Base-by-base conservation (phyloP, 2,329 filamentous ascomycete species). In the Clonostachys rhizophaga region DNA sequence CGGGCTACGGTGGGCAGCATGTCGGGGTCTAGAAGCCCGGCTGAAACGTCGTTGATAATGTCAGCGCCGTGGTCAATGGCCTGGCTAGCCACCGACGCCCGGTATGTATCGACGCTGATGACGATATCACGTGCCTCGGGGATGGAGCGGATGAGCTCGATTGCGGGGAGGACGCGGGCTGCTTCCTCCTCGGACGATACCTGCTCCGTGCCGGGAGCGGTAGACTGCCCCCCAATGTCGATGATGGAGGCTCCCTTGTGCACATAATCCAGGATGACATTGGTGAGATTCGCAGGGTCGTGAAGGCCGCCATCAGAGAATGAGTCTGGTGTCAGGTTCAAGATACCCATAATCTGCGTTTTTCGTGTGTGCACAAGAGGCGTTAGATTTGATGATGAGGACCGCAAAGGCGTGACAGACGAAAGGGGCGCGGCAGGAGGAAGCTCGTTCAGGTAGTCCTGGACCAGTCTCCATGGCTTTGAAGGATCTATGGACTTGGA, bases 261-360 rank as follows among this genome's bases (percentile, higher is more conserved):
- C 51, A 95, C 79, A 60, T 90, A 84, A 11, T 67, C 56, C 44
- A 72, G 68, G 14, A 91, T 75, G 2, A 80, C 86, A 12, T 72
- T 60, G 12, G 74, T 67, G 24, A 94, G 74, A 52, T 80, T 72
- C 12, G 67, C 59, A 20, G 71, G 59, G 40, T 70, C 67, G 63
- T 91, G 79, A 9, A 73, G 59, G 9, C 91, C 91, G 46, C 91
- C 92, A 61, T 97, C 91, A 1, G 92, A 97, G 71, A 99, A 99
- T 10, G 92, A 97, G 68, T 99, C 92, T 0, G 92, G 92, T 0
- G 94, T 97, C 45, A 95, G 71, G 66, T 99, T 99, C 42, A 97
- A 75, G 53, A 99, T 95, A 47, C 88, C 89, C 94, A 99, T 99
- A 55, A 96, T 69, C 42, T 83, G 81, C 1, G 92, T 96, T 46